Conservation (phyloP, 805 yeast species). For the Candida oleophila region DNA sequence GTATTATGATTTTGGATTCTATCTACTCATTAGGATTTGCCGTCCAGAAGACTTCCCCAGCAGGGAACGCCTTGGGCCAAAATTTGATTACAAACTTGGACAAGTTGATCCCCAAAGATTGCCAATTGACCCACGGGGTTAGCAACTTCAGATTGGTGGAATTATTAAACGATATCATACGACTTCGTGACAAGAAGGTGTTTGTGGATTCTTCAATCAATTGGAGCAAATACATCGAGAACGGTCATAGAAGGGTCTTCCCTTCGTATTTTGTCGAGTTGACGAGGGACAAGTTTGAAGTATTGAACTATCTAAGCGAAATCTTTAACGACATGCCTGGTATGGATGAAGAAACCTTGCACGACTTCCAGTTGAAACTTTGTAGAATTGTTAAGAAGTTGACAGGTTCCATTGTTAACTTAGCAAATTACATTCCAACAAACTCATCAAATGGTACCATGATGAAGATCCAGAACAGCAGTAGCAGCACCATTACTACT, state of each 20-base stretch:
- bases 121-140: slow-evolving; percentile 6
- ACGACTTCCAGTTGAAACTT: slow-evolving; percentile 41
- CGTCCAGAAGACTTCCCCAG: slow-evolving; percentile 17
- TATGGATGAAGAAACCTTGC: slow-evolving; percentile 16
- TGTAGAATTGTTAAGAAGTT: slow-evolving; percentile 37
- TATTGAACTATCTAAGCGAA: slow-evolving; percentile 36
- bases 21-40: slow-evolving; percentile 34
- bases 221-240: neutral
- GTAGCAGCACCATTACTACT: neutral
- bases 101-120: slow-evolving; percentile 15
- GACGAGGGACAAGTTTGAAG: slow-evolving; percentile 34
- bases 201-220: neutral
- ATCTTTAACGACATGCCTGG: slow-evolving; percentile 13
- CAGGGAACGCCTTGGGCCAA: slow-evolving; percentile 6
- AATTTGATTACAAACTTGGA: slow-evolving; percentile 13
- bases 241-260: slow-evolving; percentile 3
- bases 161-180: slow-evolving; percentile 14
- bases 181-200: slow-evolving; percentile 11
- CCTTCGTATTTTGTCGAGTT: slow-evolving; percentile 23
- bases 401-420: slow-evolving; percentile 23
- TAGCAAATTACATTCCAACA: slow-evolving; percentile 31
- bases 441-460: slow-evolving; percentile 3
- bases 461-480: slow-evolving; percentile 2
- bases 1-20: slow-evolving; percentile 41
- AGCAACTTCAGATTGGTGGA: slow-evolving; percentile 13